Evolutionary conservation across 495 filamentous ascomycete species (phyloP).

Genomic region (Talaromyces proteolyticus): DNA sequence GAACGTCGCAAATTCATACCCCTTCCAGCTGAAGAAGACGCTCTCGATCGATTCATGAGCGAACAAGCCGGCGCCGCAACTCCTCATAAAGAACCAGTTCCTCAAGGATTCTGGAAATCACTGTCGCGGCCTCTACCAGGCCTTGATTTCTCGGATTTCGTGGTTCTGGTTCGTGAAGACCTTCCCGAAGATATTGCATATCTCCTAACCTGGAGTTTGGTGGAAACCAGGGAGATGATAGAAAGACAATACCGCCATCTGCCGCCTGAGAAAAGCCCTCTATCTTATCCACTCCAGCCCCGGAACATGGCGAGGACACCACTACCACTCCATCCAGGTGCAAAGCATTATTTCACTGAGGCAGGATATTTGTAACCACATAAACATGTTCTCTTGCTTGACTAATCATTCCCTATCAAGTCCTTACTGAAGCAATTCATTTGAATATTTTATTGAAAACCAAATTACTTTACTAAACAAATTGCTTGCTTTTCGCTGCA

Average conservation of each 20-base stretch:
- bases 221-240: slow-evolving; percentile 6
- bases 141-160: slow-evolving; percentile 16
- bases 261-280: slow-evolving; percentile 8
- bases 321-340: neutral
- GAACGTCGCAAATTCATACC: slow-evolving; percentile 6
- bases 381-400: too few relatives aligned
- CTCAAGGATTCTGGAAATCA: slow-evolving; percentile 6
- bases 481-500: too few relatives aligned
- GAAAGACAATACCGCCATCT: slow-evolving; percentile 13
- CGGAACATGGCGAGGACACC: slow-evolving; percentile 11
- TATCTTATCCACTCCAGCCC: slow-evolving; percentile 13
- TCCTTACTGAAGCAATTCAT: too few relatives aligned
- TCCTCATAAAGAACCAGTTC: neutral
- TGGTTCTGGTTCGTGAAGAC: slow-evolving; percentile 13
- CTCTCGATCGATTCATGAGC: neutral
- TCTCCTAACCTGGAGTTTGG: slow-evolving; percentile 13
- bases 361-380: neutral
- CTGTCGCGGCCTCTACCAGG: slow-evolving; percentile 5
- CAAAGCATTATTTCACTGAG: slow-evolving; percentile 2
- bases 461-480: too few relatives aligned
- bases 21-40: slow-evolving; percentile 4
- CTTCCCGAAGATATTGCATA: slow-evolving; percentile 15
- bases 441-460: too few relatives aligned
- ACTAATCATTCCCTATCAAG: too few relatives aligned
- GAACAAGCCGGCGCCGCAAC: neutral